Conservation (phyloP, 1,284 basidiomycete species). For the Cystobasidiaceae sp. region DNA sequence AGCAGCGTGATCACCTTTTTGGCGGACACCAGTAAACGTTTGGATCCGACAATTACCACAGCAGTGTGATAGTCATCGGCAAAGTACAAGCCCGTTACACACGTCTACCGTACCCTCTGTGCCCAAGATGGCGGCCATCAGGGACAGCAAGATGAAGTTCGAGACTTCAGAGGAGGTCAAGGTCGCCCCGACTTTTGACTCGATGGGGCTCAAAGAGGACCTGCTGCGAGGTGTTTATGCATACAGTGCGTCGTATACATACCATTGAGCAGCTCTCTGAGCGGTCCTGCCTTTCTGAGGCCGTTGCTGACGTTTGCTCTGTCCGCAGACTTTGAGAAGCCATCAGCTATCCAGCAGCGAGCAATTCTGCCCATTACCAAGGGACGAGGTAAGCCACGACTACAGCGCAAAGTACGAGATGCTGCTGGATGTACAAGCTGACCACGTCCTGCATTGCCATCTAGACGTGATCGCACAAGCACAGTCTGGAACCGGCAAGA, state of each 20-base stretch:
- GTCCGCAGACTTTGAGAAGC: conserved; percentile 87
- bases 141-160: conserved; percentile 75
- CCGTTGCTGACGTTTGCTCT: background rate
- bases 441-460: background rate
- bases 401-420: conserved; percentile 21
- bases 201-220: conserved; percentile 72
- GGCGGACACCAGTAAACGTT: too few species aligned
- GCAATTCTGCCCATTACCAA: conserved; percentile 88
- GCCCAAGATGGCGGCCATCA: conserved; percentile 5
- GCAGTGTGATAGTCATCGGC: background rate
- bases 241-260: conserved; percentile 66
- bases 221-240: conserved; percentile 95
- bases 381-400: conserved; percentile 46
- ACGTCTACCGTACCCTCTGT: background rate
- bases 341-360: conserved; percentile 97
- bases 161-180: conserved; percentile 95
- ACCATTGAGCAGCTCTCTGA: background rate
- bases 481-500: conserved; percentile 99
- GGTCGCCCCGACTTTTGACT: conserved; percentile 48
- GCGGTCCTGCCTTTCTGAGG: background rate
- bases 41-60: background rate
- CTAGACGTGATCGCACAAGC: conserved; percentile 94
- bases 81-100: background rate
- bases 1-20: too few species aligned
- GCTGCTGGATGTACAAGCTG: conserved; percentile 34